Evolutionary conservation across 371 early-diverging fungal species (phyloP).

Genomic region (Conidiobolus incongruus): DNA sequence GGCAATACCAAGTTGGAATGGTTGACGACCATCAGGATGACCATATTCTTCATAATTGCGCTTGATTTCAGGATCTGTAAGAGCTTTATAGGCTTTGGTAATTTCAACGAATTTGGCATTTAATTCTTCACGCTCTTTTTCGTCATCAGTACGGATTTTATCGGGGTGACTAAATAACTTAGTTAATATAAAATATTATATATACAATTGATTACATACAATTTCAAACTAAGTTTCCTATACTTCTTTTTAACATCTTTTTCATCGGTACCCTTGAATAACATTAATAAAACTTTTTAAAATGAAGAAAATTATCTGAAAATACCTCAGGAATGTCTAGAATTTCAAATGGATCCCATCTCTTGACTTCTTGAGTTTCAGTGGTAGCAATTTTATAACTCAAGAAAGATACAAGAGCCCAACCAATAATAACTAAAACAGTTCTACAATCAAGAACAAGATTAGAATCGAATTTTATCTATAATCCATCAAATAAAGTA

Average conservation of each 20-base stretch:
- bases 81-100: constrained; percentile 70
- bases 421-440: constrained; percentile 35
- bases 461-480: not conserved
- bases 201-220: constrained; percentile 5
- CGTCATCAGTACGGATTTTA: constrained; percentile 33
- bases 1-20: constrained; percentile 83
- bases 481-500: no score
- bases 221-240: constrained; percentile 7
- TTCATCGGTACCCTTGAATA: constrained; percentile 1
- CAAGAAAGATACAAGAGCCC: constrained; percentile 51
- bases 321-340: constrained; percentile 49
- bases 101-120: constrained; percentile 41
- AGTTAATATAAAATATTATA: constrained; percentile 19
- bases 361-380: constrained; percentile 22
- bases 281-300: not conserved
- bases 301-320: no score
- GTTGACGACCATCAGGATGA: constrained; percentile 85
- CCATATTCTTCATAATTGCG: constrained; percentile 86
- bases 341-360: constrained; percentile 86
- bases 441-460: constrained; percentile 10
- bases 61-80: constrained; percentile 79
- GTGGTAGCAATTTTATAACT: constrained; percentile 54
- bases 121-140: constrained; percentile 26
- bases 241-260: constrained; percentile 4
- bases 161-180: constrained; percentile 72